Evolutionary conservation across 2,329 filamentous ascomycete genomes (phyloP).

Genomic region (Stachybotrys chlorohalonatus): DNA sequence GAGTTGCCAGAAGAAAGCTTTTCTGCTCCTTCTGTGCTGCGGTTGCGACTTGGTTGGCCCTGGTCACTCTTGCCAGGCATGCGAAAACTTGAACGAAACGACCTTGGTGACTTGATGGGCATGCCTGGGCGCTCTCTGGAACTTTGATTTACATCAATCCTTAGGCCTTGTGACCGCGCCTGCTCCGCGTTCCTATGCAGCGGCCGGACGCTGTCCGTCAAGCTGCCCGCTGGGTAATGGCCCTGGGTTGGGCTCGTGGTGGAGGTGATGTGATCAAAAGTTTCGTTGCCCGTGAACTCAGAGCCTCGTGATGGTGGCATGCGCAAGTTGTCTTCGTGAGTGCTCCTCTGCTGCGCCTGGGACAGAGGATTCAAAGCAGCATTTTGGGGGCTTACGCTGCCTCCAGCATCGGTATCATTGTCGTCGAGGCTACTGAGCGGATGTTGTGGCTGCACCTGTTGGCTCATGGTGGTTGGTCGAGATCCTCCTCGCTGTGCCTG

Average conservation of each 20-base stretch:
- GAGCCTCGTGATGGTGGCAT: conserved; percentile 69
- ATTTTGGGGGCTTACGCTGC: conserved; percentile 42
- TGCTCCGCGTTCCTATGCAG: conserved; percentile 43
- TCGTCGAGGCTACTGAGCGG: conserved; percentile 24
- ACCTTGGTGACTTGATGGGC: conserved; percentile 61
- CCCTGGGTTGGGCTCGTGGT: conserved; percentile 65
- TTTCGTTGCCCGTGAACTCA: conserved; percentile 67
- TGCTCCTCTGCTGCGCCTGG: conserved; percentile 16
- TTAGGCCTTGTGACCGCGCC: conserved; percentile 29
- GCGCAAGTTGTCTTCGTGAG: conserved; percentile 40
- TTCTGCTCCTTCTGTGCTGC: conserved; percentile 60
- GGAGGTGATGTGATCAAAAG: conserved; percentile 60
- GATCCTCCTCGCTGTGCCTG: conserved; percentile 73
- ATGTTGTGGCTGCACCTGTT: conserved; percentile 15
- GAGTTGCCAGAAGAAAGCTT: conserved; percentile 76
- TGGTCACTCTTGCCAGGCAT: conserved; percentile 48
- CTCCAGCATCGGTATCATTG: conserved; percentile 32
- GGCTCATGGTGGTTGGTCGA: conserved; percentile 32
- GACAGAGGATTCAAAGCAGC: conserved; percentile 41
- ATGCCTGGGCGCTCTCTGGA: conserved; percentile 43
- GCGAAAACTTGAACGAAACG: conserved; percentile 69
- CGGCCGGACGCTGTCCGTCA: conserved; percentile 71
- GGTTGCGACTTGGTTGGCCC: conserved; percentile 36
- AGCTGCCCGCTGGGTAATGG: conserved; percentile 48
- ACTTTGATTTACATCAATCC: conserved; percentile 50